Percentiles rank a stretch among this genome's conserved stretches.
These are phyloP conservation scores for Capsicum rhomboideum DNA, from an alignment of 257 asterid genomes.

Conservation along the genomic window DNA sequence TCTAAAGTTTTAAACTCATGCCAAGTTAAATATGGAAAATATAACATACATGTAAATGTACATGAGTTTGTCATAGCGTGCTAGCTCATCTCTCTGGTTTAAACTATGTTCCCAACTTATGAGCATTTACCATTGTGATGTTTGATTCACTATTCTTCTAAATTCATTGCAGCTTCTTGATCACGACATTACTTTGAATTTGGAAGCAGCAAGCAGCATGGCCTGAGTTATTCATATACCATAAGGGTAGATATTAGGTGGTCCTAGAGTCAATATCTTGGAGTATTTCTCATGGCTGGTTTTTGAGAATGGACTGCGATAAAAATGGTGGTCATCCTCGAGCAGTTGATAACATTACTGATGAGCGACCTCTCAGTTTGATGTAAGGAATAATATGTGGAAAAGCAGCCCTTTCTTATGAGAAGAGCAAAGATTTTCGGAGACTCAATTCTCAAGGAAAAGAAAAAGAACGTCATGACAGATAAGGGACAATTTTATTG, in stretches of 20 bases:
- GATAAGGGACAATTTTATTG: constrained; percentile 27
- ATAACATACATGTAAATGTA: background rate
- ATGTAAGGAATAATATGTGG: constrained; percentile 76
- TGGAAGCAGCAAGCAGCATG: no score
- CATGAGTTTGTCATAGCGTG: background rate
- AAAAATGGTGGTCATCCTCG: constrained; percentile 55
- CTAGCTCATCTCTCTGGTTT: background rate
- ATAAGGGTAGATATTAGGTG: constrained; percentile 80
- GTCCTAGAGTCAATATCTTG: constrained; percentile 85
- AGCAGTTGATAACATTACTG: constrained; percentile 26
- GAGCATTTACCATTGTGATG: background rate
- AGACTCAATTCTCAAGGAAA: constrained; percentile 52
- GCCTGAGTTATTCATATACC: no score
- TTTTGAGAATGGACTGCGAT: constrained; percentile 68
- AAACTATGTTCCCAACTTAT: background rate
- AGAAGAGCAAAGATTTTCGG: constrained; percentile 72
- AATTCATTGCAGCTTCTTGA: no score
- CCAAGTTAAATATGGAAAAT: no score
- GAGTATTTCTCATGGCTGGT: constrained; percentile 73
- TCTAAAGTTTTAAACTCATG: no score
- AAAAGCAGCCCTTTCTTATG: constrained; percentile 79
- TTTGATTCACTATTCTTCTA: no score
- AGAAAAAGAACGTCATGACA: constrained; percentile 38
- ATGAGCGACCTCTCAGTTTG: constrained; percentile 52
- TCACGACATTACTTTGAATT: no score